Evolutionary conservation across 2,329 filamentous ascomycete genomes (phyloP), one percentile per base, ranked within the genome.

Genomic region (Elsinoe batatas): DNA sequence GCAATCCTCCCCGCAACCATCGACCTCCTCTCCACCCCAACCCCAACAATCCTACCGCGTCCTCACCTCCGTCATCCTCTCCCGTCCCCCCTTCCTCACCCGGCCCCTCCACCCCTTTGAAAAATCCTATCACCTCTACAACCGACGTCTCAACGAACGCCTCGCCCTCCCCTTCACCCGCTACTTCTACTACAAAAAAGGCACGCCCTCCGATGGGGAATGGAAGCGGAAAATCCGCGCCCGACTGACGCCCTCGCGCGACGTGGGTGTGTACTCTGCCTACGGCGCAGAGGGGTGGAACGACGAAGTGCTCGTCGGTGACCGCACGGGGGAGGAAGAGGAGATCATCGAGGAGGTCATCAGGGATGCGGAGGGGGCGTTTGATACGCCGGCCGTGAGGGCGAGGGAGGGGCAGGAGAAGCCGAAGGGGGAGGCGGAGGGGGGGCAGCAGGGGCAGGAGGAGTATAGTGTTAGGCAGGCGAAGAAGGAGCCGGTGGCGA

Each of bases 91-190:
- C 5, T 76, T 94, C 58, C 78, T 98, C 65, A 97, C 93, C 22
- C 85, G 87, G 62, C 78, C 85, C 59, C 83, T 91, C 54, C 87
- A 87, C 33, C 79, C 88, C 11, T 97, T 98, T 72, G 93, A 98
- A 72, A 87, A 89, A 67, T 79, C 91, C 61, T 97, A 86, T 74
- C 95, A 86, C 77, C 90, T 98, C 69, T 98, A 98, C 75, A 93
- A 98, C 75, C 91, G 91, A 65, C 89, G 93, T 12, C 79, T 98
- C 58, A 95, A 97, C 71, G 93, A 98, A 77, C 87, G 93, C 42
- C 79, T 95, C 53, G 83, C 85, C 17, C 79, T 93, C 3, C 88
- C 91, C 1, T 98, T 97, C 71, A 87, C 87, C 56, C 83, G 87
- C 62, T 87, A 87, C 69, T 93, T 97, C 74, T 98, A 95, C 79